Conservation (phyloP, 129 eudicot species). For the Arctium lappa region DNA sequence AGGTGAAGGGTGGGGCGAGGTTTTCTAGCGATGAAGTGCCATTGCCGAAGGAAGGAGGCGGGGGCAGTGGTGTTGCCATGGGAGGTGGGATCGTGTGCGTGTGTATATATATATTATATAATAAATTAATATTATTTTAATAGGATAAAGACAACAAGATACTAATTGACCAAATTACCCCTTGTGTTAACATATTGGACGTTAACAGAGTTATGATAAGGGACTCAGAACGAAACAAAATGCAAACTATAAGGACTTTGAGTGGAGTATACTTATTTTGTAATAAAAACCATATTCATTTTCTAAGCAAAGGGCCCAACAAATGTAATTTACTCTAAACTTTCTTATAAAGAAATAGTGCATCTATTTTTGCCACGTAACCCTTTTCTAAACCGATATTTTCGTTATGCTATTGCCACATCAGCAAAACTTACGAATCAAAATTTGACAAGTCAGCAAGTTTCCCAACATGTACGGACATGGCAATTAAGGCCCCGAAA, state of each 20-base stretch:
- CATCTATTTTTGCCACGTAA: neutral
- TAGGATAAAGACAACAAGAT: too few species aligned
- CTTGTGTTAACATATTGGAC: too few species aligned
- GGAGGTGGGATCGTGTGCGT: too few species aligned
- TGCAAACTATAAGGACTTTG: too few species aligned
- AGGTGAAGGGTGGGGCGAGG: neutral
- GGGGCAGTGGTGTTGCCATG: neutral
- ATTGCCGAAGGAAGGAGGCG: neutral
- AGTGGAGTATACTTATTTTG: neutral
- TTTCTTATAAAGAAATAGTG: neutral
- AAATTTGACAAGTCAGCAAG: constrained; percentile 19
- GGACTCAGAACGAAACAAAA: too few species aligned
- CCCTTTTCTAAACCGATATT: constrained; percentile 3
- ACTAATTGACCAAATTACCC: too few species aligned
- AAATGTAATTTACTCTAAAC: neutral
- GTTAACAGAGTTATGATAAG: too few species aligned
- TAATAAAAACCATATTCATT: neutral
- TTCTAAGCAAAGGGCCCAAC: neutral
- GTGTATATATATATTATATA: too few species aligned
- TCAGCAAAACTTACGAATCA: constrained; percentile 5
- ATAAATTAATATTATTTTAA: too few species aligned
- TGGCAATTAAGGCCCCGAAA: neutral
- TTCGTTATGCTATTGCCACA: constrained; percentile 15
- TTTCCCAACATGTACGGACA: constrained; percentile 30
- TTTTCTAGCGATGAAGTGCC: neutral